These are phyloP conservation scores for Trametes sanguinea DNA, from an alignment of 768 basidiomycete species.

Conservation along the genomic window DNA sequence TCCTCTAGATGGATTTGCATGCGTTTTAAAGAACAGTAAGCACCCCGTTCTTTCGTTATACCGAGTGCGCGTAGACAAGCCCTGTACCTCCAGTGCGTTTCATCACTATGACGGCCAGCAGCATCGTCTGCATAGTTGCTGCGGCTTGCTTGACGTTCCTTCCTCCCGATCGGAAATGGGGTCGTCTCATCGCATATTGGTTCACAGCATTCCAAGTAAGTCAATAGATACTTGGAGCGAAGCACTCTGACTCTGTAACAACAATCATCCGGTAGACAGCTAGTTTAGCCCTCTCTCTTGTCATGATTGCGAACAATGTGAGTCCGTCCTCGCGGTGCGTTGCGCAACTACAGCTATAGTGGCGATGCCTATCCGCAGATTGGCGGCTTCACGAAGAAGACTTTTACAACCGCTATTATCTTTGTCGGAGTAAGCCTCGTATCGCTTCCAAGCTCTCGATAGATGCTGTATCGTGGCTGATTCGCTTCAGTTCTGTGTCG, in stretches of 20 bases:
- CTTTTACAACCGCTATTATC: slow-evolving; percentile 32
- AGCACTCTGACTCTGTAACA: too few species aligned
- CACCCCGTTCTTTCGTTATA: too few species aligned
- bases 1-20: slow-evolving; percentile 13
- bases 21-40: slow-evolving; percentile 25
- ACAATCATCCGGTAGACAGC: slow-evolving; percentile 15
- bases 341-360: too few species aligned
- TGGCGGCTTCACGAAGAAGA: slow-evolving; percentile 34
- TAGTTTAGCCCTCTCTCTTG: slow-evolving; percentile 31
- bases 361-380: slow-evolving; percentile 15
- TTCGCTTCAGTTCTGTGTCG: slow-evolving; percentile 18
- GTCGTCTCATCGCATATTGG: slow-evolving; percentile 36
- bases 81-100: slow-evolving; percentile 8
- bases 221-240: neutral
- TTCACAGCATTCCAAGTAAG: slow-evolving; percentile 31
- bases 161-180: slow-evolving; percentile 32
- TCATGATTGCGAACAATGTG: slow-evolving; percentile 33
- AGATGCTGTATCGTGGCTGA: too few species aligned
- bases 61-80: neutral
- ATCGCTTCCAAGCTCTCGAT: neutral
- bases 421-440: slow-evolving; percentile 28
- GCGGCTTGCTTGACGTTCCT: slow-evolving; percentile 34
- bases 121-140: slow-evolving; percentile 37
- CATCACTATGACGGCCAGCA: slow-evolving; percentile 23
- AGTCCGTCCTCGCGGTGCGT: neutral